phyloP scores from a whole-genome alignment of 2,329 filamentous ascomycete genomes.

The Diaporthe ilicicola region DNA sequence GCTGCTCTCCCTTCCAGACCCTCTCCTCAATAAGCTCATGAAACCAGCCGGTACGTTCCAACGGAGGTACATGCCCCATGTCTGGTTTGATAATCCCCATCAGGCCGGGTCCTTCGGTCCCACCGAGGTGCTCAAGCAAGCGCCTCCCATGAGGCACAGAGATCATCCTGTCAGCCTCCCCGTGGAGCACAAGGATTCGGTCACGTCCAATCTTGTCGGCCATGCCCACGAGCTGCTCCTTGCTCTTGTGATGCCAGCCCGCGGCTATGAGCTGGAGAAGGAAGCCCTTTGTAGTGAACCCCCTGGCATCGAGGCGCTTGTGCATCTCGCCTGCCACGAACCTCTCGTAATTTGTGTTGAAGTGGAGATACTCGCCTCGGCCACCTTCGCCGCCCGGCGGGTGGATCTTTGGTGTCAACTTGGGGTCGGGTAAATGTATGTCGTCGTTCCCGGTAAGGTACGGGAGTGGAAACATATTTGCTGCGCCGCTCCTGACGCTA shows the following conservation, averaged over 20 bases:
- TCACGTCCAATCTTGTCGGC: slow-evolving; percentile 75
- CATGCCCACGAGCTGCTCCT: slow-evolving; percentile 70
- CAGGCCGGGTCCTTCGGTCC: slow-evolving; percentile 23
- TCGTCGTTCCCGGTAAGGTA: slow-evolving; percentile 73
- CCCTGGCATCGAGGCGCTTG: slow-evolving; percentile 70
- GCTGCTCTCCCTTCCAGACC: slow-evolving; percentile 60
- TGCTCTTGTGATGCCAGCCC: slow-evolving; percentile 80
- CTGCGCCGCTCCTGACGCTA: slow-evolving; percentile 70
- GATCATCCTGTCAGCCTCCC: slow-evolving; percentile 81
- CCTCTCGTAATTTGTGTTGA: slow-evolving; percentile 81
- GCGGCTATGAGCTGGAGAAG: slow-evolving; percentile 81
- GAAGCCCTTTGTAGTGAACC: slow-evolving; percentile 74
- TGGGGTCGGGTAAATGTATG: slow-evolving; percentile 55
- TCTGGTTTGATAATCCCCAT: slow-evolving; percentile 71
- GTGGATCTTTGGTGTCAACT: slow-evolving; percentile 49
- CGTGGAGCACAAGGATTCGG: slow-evolving; percentile 81
- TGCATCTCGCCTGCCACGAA: slow-evolving; percentile 81
- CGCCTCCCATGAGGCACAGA: slow-evolving; percentile 73
- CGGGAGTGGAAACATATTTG: slow-evolving; percentile 69
- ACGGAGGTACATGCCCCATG: slow-evolving; percentile 77
- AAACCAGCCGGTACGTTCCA: slow-evolving; percentile 77
- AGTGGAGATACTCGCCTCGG: slow-evolving; percentile 55
- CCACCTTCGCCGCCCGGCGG: slow-evolving; percentile 39
- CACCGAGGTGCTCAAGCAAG: slow-evolving; percentile 70
- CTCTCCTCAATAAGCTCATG: slow-evolving; percentile 67